phyloP scores from a whole-genome alignment of 2,329 filamentous ascomycete species.

The Nectriaceae sp. region DNA sequence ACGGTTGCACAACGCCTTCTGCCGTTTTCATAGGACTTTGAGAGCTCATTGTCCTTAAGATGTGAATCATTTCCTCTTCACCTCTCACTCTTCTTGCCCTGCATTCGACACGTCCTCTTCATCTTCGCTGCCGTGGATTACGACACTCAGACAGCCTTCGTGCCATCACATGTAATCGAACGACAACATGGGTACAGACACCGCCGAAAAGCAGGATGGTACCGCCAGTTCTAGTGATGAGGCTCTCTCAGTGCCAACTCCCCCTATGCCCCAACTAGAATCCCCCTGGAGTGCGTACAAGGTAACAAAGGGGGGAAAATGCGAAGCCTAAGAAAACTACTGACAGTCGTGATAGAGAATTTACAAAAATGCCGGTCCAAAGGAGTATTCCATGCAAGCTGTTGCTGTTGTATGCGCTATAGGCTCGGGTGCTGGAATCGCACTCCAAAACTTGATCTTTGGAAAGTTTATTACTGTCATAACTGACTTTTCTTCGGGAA shows the following conservation, averaged over 20 bases:
- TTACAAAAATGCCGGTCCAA: slow-evolving; percentile 29
- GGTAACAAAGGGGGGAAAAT: slow-evolving; percentile 4
- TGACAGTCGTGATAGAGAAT: slow-evolving; percentile 36
- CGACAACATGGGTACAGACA: no score
- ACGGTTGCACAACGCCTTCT: no score
- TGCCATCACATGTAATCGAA: no score
- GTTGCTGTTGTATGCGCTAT: slow-evolving; percentile 40
- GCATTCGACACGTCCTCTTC: no score
- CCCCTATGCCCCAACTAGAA: slow-evolving; percentile 1
- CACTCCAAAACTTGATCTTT: slow-evolving; percentile 62
- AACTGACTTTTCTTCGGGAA: slow-evolving; percentile 53
- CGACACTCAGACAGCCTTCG: no score
- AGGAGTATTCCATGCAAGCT: slow-evolving; percentile 34
- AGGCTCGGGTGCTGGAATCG: slow-evolving; percentile 41
- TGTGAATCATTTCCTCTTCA: no score
- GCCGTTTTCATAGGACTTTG: no score
- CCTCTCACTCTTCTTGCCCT: no score
- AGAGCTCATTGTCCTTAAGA: no score
- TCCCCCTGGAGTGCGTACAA: slow-evolving; percentile 19
- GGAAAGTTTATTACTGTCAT: slow-evolving; percentile 57
- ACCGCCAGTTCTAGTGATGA: neutral
- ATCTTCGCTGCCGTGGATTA: no score
- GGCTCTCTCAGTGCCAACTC: neutral
- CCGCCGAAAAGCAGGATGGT: no score
- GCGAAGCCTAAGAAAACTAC: neutral